These are phyloP conservation scores for Trypanosoma platydactyli DNA, from an alignment of 208 protist genomes.

Conservation along the genomic window DNA sequence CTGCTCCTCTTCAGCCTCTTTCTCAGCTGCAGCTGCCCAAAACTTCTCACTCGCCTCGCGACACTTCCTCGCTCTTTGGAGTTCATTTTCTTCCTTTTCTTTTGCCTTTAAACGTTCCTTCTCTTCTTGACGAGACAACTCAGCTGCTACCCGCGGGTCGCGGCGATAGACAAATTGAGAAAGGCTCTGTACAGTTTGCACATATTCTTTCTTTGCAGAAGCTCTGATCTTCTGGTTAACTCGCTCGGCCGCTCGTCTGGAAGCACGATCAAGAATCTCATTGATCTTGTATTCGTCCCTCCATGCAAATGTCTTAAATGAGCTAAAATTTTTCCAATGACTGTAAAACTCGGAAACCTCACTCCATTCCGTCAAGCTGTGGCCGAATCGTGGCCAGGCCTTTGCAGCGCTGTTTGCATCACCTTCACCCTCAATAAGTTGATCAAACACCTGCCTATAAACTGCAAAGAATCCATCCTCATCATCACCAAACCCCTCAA, in stretches of 20 bases:
- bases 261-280: conserved; percentile 88
- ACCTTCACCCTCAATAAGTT: conserved; percentile 67
- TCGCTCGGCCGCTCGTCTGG: conserved; percentile 75
- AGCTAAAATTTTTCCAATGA: conserved; percentile 88
- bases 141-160: conserved; percentile 80
- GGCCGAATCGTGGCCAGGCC: conserved; percentile 72
- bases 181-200: conserved; percentile 75
- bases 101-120: conserved; percentile 57
- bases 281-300: conserved; percentile 92
- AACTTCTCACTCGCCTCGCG: conserved; percentile 76
- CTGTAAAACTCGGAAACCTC: conserved; percentile 79
- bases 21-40: conserved; percentile 82
- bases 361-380: conserved; percentile 52
- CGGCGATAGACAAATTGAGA: conserved; percentile 82
- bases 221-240: conserved; percentile 86
- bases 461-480: conserved; percentile 81
- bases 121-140: conserved; percentile 55
- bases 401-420: conserved; percentile 61
- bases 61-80: conserved; percentile 54
- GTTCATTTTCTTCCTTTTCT: conserved; percentile 55
- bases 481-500: conserved; percentile 72
- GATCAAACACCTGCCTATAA: conserved; percentile 75
- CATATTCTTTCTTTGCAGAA: conserved; percentile 84
- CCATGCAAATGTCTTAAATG: conserved; percentile 85
- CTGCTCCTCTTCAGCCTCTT: conserved; percentile 73